Evolutionary conservation across 192 early-diverging fungal genomes (phyloP), one percentile per base, ranked within the genome.

Genomic region (Coemansia sp.): DNA sequence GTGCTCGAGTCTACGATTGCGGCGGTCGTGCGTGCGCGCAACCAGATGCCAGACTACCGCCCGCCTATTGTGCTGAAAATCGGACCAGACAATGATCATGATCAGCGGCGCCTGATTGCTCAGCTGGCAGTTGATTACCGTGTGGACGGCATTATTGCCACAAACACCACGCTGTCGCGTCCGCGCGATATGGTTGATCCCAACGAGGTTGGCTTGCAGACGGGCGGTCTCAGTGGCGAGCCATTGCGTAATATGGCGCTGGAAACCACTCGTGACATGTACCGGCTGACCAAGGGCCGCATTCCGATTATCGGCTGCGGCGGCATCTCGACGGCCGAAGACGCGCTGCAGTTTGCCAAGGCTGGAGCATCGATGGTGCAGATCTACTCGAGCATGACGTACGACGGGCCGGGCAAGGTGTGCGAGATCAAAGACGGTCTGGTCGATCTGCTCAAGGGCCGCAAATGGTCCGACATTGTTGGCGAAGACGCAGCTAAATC

Each of bases 11-110:
- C 78, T 1, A 75, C 94, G 29, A 72, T 96, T 65, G 70, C 79
- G 4, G 86, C 87, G 38, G 93, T 92, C 38, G 68, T 87, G 52
- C 41, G 48, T 27, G 83, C 79, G 50, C 81, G 83, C 57, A 75
- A 88, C 57, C 43, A 11, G 10, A 64, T 76, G 74, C 32, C 67
- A 37, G 62, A 75, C 65, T 75, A 70, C 66, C 77, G 74, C 57
- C 92, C 92, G 45, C 90, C 93, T 5, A 65, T 96, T 38, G 81
- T 94, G 53, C 89, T 96, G 43, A 96, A 96, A 83, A 95, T 96
- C 67, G 90, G 92, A 7, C 94, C 94, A 3, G 94, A 96, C 79
- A 83, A 92, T 59, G 72, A 79, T 29, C 76, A 78, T 49, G 83
- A 85, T 43, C 91, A 96, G 72, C 80, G 94, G 22, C 69, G 85